Percentiles rank a stretch among this genome's conserved stretches.
Evolutionary conservation across 495 filamentous ascomycete genomes (phyloP).

Genomic region (Xylaria castorea): DNA sequence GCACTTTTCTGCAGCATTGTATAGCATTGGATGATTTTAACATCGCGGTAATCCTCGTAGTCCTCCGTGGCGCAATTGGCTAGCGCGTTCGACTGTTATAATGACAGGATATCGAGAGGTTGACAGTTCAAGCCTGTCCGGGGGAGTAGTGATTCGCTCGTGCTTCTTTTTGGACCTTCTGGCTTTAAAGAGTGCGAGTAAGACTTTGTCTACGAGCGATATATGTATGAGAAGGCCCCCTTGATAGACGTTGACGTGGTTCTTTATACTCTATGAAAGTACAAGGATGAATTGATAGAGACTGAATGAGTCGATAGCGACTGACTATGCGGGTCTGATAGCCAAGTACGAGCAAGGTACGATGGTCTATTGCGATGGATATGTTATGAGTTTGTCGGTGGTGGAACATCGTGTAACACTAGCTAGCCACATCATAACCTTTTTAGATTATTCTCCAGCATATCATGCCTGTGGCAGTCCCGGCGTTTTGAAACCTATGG

Average conservation of each 20-base stretch:
- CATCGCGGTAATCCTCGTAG: background rate
- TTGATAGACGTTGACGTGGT: background rate
- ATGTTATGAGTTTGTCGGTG: background rate
- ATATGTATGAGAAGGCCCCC: background rate
- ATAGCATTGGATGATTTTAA: background rate
- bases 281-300: no score
- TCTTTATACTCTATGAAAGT: background rate
- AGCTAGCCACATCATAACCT: background rate
- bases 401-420: background rate
- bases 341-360: no score
- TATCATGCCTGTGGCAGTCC: background rate
- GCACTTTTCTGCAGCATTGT: background rate
- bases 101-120: constrained; percentile 12
- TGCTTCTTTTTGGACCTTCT: background rate
- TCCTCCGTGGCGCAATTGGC: constrained; percentile 24
- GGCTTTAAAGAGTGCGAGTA: background rate
- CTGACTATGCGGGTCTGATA: no score
- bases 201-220: background rate
- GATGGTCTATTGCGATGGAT: no score
- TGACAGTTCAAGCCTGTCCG: constrained; percentile 25
- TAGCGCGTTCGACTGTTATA: constrained; percentile 21
- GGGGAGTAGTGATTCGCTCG: background rate
- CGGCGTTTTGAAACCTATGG: background rate
- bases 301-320: no score
- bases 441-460: background rate